Conservation (phyloP, 192 early-diverging fungal species). For the Coemansia sp. region DNA sequence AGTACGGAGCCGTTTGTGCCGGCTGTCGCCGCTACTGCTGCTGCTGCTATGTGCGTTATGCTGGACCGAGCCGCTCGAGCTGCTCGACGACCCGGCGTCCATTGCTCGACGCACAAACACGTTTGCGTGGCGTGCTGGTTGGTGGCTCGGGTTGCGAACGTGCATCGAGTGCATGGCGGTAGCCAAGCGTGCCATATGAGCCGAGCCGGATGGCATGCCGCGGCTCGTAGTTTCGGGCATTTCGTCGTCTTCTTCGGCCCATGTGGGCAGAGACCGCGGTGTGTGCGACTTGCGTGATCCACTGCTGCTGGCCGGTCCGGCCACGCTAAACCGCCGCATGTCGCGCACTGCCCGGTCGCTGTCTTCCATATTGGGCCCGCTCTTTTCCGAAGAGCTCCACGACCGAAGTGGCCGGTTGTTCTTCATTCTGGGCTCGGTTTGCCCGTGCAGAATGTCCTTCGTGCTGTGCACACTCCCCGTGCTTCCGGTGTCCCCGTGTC, state of each 20-base stretch:
- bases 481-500: neutral
- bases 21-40: conserved; percentile 4
- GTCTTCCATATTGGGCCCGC: conserved; percentile 21
- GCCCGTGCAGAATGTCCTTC: neutral
- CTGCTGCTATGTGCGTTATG: conserved; percentile 13
- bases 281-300: conserved; percentile 35
- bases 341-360: conserved; percentile 6
- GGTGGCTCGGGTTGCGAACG: neutral
- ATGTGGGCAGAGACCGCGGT: conserved; percentile 39
- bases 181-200: neutral
- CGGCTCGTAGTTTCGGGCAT: conserved; percentile 6
- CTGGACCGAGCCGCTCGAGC: conserved; percentile 22
- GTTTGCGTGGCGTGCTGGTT: neutral
- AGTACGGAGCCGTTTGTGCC: conserved; percentile 33
- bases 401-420: conserved; percentile 38
- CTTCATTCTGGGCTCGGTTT: neutral
- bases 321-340: conserved; percentile 37
- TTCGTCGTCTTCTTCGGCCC: conserved; percentile 52
- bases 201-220: neutral
- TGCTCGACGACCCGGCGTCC: conserved; percentile 28
- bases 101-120: conserved; percentile 9
- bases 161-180: neutral
- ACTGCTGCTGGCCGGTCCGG: conserved; percentile 31
- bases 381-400: conserved; percentile 53
- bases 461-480: neutral